Evolutionary conservation across 1,284 basidiomycete genomes (phyloP).

Genomic region (Leccinum fuscescens): DNA sequence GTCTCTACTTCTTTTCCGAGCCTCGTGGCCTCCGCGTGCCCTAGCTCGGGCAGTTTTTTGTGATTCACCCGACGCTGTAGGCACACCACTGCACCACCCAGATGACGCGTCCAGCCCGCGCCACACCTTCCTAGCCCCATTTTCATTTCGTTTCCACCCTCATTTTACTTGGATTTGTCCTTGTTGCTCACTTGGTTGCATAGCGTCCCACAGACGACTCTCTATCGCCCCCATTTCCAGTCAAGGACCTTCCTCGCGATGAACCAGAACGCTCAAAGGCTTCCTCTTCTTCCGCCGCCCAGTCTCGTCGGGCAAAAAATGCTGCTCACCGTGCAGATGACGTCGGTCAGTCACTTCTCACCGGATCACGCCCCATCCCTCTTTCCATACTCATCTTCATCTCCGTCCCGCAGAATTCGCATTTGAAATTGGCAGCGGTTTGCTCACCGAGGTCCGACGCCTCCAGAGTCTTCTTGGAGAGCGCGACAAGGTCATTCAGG

Average conservation of each 20-base stretch:
- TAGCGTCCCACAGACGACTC: slow-evolving; percentile 43
- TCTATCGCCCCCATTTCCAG: slow-evolving; percentile 34
- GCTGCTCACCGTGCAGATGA: slow-evolving; percentile 82
- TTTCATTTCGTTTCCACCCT: slow-evolving; percentile 1
- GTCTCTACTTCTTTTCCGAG: slow-evolving; percentile 12
- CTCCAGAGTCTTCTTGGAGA: slow-evolving; percentile 85
- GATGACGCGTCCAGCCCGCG: slow-evolving; percentile 4
- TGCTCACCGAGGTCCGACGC: slow-evolving; percentile 85
- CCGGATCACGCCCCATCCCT: background rate
- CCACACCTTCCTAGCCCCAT: background rate
- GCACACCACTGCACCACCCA: background rate
- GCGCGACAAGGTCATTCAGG: slow-evolving; percentile 84
- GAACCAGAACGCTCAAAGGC: slow-evolving; percentile 44
- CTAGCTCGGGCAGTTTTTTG: background rate
- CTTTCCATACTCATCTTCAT: slow-evolving; percentile 19
- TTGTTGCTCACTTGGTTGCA: slow-evolving; percentile 13
- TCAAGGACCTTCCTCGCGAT: slow-evolving; percentile 41
- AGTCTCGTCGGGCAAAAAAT: slow-evolving; percentile 81
- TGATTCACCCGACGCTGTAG: background rate
- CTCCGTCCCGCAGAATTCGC: slow-evolving; percentile 72
- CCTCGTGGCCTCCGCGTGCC: slow-evolving; percentile 22
- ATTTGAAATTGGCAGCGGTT: slow-evolving; percentile 90
- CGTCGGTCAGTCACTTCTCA: slow-evolving; percentile 56
- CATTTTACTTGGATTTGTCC: background rate
- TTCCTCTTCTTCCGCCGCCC: slow-evolving; percentile 58